Conservation (phyloP, 2,329 filamentous ascomycete genomes). For the Neonectria hederae region DNA sequence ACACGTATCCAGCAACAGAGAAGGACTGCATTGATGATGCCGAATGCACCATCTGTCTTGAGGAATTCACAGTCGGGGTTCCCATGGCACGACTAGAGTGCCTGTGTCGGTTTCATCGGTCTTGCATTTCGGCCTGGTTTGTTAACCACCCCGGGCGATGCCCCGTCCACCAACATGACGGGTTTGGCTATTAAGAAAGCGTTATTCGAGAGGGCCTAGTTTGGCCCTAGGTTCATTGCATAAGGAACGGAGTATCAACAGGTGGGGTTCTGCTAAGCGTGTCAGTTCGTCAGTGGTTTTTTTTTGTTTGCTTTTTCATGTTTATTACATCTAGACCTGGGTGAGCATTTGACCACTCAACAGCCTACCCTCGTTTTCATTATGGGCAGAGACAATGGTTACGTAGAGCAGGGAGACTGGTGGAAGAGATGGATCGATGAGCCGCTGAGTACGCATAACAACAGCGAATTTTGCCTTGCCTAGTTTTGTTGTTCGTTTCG, state of each 20-base stretch:
- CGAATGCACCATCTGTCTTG: constrained; percentile 74
- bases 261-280: constrained; percentile 27
- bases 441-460: not conserved
- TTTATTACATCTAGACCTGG: constrained; percentile 27
- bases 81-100: constrained; percentile 74
- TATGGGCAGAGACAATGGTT: constrained; percentile 10
- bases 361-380: constrained; percentile 30
- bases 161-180: constrained; percentile 72
- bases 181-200: constrained; percentile 59
- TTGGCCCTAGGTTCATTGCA: constrained; percentile 27
- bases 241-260: constrained; percentile 32
- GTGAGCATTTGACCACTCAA: constrained; percentile 26
- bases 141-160: constrained; percentile 69
- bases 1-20: constrained; percentile 71
- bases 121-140: constrained; percentile 72
- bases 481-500: not conserved
- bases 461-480: not conserved
- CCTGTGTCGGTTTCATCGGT: constrained; percentile 70
- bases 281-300: constrained; percentile 15
- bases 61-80: constrained; percentile 70
- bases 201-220: constrained; percentile 13
- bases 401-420: constrained; percentile 5
- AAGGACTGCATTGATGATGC: constrained; percentile 75
- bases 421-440: not conserved
- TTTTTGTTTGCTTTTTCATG: not conserved